These are phyloP conservation scores for Rhododendron mucronatum DNA, from an alignment of 148 eudicot species.

Conservation along the genomic window DNA sequence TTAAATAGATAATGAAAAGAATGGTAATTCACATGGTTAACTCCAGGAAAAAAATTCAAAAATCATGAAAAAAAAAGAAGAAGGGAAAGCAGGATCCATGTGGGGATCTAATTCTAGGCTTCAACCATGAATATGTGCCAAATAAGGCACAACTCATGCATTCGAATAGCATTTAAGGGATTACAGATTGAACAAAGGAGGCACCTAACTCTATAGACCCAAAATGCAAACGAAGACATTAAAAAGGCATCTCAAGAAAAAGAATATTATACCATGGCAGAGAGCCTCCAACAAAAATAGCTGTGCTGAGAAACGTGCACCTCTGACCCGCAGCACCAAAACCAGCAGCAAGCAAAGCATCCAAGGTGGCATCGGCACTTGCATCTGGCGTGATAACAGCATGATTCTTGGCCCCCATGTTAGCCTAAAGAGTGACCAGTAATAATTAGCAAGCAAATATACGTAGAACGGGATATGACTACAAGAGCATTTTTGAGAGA, in stretches of 20 bases:
- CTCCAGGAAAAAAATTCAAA: not conserved
- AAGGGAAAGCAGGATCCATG: not conserved
- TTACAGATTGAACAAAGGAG: too few relatives aligned
- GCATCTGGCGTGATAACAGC: constrained; percentile 46
- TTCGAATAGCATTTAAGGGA: not conserved
- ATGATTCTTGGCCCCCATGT: constrained; percentile 29
- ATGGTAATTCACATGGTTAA: not conserved
- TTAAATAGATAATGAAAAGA: not conserved
- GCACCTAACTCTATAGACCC: too few relatives aligned
- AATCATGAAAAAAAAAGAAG: not conserved
- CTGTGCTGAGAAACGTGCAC: constrained; percentile 31
- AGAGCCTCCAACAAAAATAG: constrained; percentile 39
- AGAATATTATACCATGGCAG: constrained; percentile 23
- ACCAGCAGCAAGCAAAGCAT: constrained; percentile 36
- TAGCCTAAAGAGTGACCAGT: constrained; percentile 14
- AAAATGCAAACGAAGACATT: too few relatives aligned
- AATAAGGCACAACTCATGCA: not conserved
- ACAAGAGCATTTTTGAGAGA: not conserved
- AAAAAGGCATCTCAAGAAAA: not conserved
- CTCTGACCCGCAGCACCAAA: constrained; percentile 35
- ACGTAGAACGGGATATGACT: not conserved
- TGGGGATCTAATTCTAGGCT: not conserved
- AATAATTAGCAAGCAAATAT: not conserved
- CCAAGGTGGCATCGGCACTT: constrained; percentile 30
- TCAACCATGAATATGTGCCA: not conserved